Percentiles rank a stretch among this genome's conserved stretches.
phyloP scores from a whole-genome alignment of 73 alveolate species.

The Paraurostyla sp. region DNA sequence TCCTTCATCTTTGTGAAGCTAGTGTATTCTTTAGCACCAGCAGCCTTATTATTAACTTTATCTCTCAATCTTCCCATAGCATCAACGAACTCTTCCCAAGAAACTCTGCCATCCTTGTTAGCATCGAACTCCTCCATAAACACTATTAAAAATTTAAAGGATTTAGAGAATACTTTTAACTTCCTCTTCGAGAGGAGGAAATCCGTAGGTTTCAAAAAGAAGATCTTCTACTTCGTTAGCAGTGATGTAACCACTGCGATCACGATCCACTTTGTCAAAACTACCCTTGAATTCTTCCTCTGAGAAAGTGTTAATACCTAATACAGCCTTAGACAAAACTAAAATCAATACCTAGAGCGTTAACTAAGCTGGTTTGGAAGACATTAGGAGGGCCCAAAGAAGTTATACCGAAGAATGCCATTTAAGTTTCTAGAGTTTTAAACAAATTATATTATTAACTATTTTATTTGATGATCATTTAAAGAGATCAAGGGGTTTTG shows the following conservation, averaged over 20 bases:
- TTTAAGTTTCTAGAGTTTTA: conserved; percentile 21
- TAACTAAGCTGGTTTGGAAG: conserved; percentile 74
- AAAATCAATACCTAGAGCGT: conserved; percentile 63
- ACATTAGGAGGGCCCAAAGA: conserved; percentile 82
- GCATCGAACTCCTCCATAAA: conserved; percentile 84
- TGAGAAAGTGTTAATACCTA: conserved; percentile 76
- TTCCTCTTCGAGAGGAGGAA: conserved; percentile 87
- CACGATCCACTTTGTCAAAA: conserved; percentile 77
- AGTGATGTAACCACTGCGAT: conserved; percentile 81
- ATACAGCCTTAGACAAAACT: background rate
- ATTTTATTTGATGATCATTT: background rate
- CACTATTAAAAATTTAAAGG: background rate
- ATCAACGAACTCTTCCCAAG: conserved; percentile 83
- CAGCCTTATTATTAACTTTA: conserved; percentile 77
- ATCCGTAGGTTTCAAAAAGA: conserved; percentile 82
- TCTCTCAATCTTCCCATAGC: conserved; percentile 71
- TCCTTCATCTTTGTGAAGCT: conserved; percentile 70
- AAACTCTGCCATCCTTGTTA: conserved; percentile 79
- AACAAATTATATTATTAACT: too few relatives aligned
- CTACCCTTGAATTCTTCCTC: conserved; percentile 78
- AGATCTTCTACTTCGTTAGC: conserved; percentile 78
- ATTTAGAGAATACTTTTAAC: conserved; percentile 43
- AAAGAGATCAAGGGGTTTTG: background rate
- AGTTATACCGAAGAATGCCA: conserved; percentile 89
- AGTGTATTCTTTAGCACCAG: conserved; percentile 71